Base-by-base conservation (phyloP, 2,329 filamentous ascomycete species). In the Neofusicoccum sp. region DNA sequence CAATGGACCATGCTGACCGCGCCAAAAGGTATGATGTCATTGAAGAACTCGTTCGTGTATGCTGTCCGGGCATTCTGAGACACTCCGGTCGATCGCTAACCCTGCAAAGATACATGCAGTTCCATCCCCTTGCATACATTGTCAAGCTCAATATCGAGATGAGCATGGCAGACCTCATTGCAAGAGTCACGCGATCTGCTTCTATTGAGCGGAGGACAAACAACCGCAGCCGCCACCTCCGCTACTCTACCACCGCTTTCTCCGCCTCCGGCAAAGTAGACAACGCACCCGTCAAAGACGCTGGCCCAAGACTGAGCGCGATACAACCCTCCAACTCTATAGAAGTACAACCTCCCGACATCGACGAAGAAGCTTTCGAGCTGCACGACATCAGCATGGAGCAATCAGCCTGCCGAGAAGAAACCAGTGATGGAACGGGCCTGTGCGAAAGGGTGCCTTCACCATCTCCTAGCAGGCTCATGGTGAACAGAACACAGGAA, bases 101-200 rank as follows among this genome's bases (percentile, higher is more conserved):
- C 9, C 37, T 11, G 37, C 37, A 11, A 22, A 22, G 22, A 22
- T 22, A 73, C 67, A 73, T 78, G 56, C 76, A 78, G 65, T 78
- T 79, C 68, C 76, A 79, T 60, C 77, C 77, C 0, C 72, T 79
- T 8, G 74, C 73, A 6, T 79, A 80, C 68, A 77, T 78, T 52
- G 75, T 80, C 50, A 79, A 76, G 64, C 74, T 80, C 60, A 79
- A 80, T 66, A 79, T 80, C 62, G 78, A 80, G 68, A 77, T 80
- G 76, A 73, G 72, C 64, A 79, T 80, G 77, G 77, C 78, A 6
- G 74, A 74, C 1, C 72, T 80, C n/a, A 9, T 22, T 11, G 43
- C 43, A 45, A 45, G 43, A 45, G 43, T 45, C 16, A 45, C 43
- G 6, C 6, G 43, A 45, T 45, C 43, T 22, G 29, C 28, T 5